These are phyloP conservation scores for Aphanomyces astaci DNA, from an alignment of 352 stramenopile genomes.

Conservation along the genomic window DNA sequence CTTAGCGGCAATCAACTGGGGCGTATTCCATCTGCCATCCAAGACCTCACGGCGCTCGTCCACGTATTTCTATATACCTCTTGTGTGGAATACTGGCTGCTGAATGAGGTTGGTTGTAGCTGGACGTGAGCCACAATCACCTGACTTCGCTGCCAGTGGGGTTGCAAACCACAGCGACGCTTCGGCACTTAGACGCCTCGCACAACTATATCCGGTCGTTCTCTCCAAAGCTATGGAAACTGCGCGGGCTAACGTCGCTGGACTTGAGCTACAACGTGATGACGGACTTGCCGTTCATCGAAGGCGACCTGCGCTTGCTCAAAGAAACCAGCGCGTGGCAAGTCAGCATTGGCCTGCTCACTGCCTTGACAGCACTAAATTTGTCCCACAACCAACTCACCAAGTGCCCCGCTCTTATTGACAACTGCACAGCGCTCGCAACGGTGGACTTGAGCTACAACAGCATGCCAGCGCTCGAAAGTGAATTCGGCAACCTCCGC, in stretches of 20 bases:
- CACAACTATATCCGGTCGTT: conserved; percentile 54
- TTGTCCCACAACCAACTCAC: conserved; percentile 49
- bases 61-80: conserved; percentile 10
- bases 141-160: conserved; percentile 52
- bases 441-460: conserved; percentile 52
- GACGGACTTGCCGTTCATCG: conserved; percentile 46
- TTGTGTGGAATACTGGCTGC: neutral
- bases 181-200: conserved; percentile 39
- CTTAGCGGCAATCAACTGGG: conserved; percentile 44
- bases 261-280: conserved; percentile 51
- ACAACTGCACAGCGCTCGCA: conserved; percentile 8
- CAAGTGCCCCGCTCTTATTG: neutral
- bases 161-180: conserved; percentile 49
- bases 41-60: conserved; percentile 51
- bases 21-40: conserved; percentile 59
- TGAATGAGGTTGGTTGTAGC: neutral
- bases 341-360: conserved; percentile 48
- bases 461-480: conserved; percentile 28
- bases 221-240: conserved; percentile 60
- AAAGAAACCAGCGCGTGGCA: conserved; percentile 66
- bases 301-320: conserved; percentile 59
- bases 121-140: conserved; percentile 54
- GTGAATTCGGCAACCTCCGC: conserved; percentile 37
- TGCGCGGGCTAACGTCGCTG: conserved; percentile 36
- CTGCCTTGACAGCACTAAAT: conserved; percentile 34